Base-by-base conservation (phyloP, 1,139 yeast genomes). In the Yamadazyma oceani region DNA sequence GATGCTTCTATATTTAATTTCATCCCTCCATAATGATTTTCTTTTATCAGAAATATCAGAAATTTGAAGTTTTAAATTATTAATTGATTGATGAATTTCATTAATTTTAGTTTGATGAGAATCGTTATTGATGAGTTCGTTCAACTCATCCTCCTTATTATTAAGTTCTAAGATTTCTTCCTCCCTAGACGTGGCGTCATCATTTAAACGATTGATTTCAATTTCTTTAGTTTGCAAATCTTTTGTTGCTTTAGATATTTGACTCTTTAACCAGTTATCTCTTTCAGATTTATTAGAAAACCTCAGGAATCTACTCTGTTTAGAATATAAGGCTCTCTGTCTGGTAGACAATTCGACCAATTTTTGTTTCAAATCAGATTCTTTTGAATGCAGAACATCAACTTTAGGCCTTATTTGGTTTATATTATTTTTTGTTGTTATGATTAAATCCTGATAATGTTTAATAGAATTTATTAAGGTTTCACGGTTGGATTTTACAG, bases 21-120 rank as follows among this genome's bases (percentile, higher is more conserved):
- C 95, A 25, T 82, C 81, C 55, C 96, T 78, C 96, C 96, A 88
- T 12, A 83, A 60, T 11, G 62, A 63, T 53, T 86, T 87, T 49
- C 95, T 74, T 43, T 76, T 70, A 53, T 90, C 96, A 12, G 77
- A 69, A 22, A 79, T 65, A 4, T 55, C 61, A n/a, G 65, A 58
- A 19, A 78, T 68, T 17, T 66, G 53, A 6, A 55, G 41, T 49
- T 73, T 80, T 22, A 74, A 48, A 0, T 53, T 53, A 5, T 55
- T 56, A n/a, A 76, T 60, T 4, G 65, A 50, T 22, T 62, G 65
- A 31, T 61, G 63, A 17, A 75, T 51, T 5, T 51, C 54, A 3
- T 51, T 45, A 5, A 60, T 42, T 6, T 61, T 54, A 5, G 49
- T 46, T 24, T 50, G 41, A 31, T 51, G 43, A 26, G 58, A 41